Conservation (phyloP, 345 rosid species). For the Populus pruinosa region DNA sequence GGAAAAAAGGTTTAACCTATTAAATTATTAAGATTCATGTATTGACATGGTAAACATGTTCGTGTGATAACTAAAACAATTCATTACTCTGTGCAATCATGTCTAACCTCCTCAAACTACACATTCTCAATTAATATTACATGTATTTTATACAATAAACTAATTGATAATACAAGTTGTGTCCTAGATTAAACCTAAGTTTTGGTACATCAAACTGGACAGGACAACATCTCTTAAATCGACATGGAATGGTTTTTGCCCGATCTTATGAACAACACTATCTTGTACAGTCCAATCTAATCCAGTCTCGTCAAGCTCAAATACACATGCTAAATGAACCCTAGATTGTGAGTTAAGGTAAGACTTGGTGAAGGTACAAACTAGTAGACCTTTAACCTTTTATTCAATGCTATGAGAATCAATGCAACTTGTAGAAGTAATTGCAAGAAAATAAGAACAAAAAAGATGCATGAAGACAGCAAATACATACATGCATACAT, state of each 20-base stretch:
- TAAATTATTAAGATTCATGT: neutral
- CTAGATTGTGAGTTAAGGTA: neutral
- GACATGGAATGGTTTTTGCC: neutral
- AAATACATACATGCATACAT: too few relatives aligned
- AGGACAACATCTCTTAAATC: neutral
- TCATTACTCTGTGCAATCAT: neutral
- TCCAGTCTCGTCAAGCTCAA: neutral
- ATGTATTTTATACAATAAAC: neutral
- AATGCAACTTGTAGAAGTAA: neutral
- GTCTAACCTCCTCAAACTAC: neutral
- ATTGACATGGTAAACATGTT: neutral
- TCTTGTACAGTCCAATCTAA: neutral
- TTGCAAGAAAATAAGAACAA: neutral
- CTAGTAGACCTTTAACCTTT: neutral
- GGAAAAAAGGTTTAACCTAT: neutral
- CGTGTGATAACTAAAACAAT: neutral
- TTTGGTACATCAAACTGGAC: neutral
- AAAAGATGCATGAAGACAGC: neutral
- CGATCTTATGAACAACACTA: neutral
- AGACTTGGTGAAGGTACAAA: neutral
- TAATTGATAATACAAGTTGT: neutral
- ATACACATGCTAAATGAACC: neutral
- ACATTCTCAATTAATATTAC: too few relatives aligned
- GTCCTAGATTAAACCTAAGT: neutral
- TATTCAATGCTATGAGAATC: neutral